phyloP scores from a whole-genome alignment of 1,139 yeast species.

The Saccharomyces hybrid region DNA sequence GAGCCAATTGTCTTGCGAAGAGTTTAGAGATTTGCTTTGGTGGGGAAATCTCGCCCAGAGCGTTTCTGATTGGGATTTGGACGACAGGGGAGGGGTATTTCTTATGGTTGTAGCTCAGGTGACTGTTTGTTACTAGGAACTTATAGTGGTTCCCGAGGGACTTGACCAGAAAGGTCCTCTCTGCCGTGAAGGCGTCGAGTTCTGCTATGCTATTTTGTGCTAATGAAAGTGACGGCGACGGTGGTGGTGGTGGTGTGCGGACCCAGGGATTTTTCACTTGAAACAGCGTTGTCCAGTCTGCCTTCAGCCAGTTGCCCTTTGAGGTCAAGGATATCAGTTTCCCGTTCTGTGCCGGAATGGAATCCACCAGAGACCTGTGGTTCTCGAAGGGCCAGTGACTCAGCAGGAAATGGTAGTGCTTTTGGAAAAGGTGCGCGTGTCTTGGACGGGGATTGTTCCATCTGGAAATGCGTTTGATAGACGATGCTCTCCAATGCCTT shows the following conservation, averaged over 20 bases:
- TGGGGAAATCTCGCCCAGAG: background rate
- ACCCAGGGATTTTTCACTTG: background rate
- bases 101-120: background rate
- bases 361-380: conserved; percentile 1
- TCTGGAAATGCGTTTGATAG: conserved; percentile 2
- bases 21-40: background rate
- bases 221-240: too few species aligned
- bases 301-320: conserved; percentile 2
- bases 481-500: conserved; percentile 5
- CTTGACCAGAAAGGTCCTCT: background rate
- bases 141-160: background rate
- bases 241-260: background rate
- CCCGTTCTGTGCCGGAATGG: background rate
- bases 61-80: background rate
- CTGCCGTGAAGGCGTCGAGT: background rate
- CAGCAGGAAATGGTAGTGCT: background rate
- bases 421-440: conserved; percentile 6
- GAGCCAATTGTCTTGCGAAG: background rate
- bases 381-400: conserved; percentile 10
- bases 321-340: background rate
- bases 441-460: conserved; percentile 4
- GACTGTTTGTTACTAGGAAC: background rate
- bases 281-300: background rate
- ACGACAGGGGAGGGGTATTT: background rate
- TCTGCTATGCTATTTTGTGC: background rate